These are phyloP conservation scores for Gilbertella persicaria DNA, from an alignment of 371 early-diverging fungal genomes.

Conservation along the genomic window DNA sequence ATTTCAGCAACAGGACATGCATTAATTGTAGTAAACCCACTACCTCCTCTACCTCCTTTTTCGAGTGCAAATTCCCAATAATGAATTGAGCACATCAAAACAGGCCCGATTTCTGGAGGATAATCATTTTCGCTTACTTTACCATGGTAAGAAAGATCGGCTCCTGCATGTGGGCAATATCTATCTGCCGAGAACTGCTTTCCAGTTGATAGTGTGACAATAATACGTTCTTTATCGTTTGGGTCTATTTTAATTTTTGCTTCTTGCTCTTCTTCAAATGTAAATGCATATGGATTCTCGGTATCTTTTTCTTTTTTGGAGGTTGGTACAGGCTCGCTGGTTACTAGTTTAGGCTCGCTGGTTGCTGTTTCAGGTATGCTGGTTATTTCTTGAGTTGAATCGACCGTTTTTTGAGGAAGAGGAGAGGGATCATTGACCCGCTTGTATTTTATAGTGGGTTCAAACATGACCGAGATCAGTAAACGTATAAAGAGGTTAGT, in stretches of 20 bases:
- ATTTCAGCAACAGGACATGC: constrained; percentile 34
- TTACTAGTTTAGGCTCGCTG: not conserved
- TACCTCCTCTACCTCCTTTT: constrained; percentile 35
- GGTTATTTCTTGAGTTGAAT: not conserved
- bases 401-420: constrained; percentile 1
- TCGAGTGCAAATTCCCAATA: constrained; percentile 54
- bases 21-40: constrained; percentile 39
- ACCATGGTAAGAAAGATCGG: constrained; percentile 43
- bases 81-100: constrained; percentile 44
- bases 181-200: constrained; percentile 44
- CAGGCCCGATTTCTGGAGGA: constrained; percentile 50
- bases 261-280: constrained; percentile 19
- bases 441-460: constrained; percentile 46
- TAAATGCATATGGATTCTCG: constrained; percentile 3
- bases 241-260: constrained; percentile 40
- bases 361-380: not conserved
- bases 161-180: constrained; percentile 58
- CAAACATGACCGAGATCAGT: constrained; percentile 26
- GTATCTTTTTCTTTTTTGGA: not conserved
- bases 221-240: constrained; percentile 39
- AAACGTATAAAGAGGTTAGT: not conserved
- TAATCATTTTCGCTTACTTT: constrained; percentile 45
- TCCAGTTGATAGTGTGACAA: constrained; percentile 45
- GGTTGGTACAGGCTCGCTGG: not conserved
- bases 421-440: constrained; percentile 30